phyloP scores from a whole-genome alignment of 257 asterid genomes.

The Leonotis leonurus region DNA sequence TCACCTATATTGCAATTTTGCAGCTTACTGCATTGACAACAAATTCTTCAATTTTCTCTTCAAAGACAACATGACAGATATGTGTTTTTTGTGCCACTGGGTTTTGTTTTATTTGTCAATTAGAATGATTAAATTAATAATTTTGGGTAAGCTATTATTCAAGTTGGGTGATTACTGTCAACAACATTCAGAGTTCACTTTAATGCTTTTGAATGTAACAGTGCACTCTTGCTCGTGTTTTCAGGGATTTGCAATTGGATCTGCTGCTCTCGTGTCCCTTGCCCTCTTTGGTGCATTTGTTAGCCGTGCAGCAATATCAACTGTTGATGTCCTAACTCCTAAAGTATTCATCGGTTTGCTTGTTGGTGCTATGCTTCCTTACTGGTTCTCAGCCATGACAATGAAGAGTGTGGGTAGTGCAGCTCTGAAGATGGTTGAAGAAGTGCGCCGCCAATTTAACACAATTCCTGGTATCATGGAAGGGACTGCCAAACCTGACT shows the following conservation, averaged over 20 bases:
- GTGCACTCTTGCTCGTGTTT: not conserved
- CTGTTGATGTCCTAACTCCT: slow-evolving; percentile 42
- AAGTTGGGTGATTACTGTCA: not conserved
- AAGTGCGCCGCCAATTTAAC: slow-evolving; percentile 45
- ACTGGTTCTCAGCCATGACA: slow-evolving; percentile 62
- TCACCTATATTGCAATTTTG: not conserved
- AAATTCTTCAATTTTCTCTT: not conserved
- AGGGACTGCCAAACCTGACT: slow-evolving; percentile 48
- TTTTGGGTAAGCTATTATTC: not conserved
- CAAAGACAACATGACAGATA: not conserved
- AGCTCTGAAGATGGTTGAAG: slow-evolving; percentile 48
- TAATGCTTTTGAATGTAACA: not conserved
- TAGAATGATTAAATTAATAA: not conserved
- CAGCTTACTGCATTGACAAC: not conserved
- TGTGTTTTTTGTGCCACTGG: not conserved
- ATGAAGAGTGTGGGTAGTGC: slow-evolving; percentile 53
- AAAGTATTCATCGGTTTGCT: slow-evolving; percentile 47
- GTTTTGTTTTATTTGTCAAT: not conserved
- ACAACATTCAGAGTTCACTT: not conserved
- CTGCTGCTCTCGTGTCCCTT: slow-evolving; percentile 53
- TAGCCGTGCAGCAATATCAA: slow-evolving; percentile 39
- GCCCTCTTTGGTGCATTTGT: slow-evolving; percentile 52
- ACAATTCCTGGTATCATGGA: slow-evolving; percentile 43
- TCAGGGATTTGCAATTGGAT: slow-evolving; percentile 52
- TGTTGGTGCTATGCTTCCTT: slow-evolving; percentile 57